phyloP scores from a whole-genome alignment of 1,139 yeast genomes.

The Yamadazyma trypodendri region DNA sequence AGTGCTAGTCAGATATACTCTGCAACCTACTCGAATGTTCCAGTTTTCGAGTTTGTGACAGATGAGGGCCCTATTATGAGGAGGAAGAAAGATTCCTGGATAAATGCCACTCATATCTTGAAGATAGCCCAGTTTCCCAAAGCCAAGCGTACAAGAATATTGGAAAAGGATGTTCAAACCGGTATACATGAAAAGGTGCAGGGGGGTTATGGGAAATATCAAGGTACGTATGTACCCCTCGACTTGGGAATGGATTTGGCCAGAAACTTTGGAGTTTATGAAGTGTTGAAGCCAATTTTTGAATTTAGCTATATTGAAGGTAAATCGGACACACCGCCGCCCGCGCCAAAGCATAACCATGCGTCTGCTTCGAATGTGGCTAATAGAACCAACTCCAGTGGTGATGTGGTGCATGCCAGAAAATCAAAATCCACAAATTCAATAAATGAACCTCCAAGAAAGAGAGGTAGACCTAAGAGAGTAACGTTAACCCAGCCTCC shows the following conservation, averaged over 20 bases:
- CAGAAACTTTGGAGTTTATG: slow-evolving; percentile 67
- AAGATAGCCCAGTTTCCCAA: slow-evolving; percentile 87
- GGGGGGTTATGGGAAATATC: slow-evolving; percentile 94
- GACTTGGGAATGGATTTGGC: slow-evolving; percentile 67
- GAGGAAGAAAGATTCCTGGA: slow-evolving; percentile 73
- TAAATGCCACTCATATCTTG: slow-evolving; percentile 88
- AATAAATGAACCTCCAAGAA: slow-evolving; percentile 34
- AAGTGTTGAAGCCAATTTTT: slow-evolving; percentile 65
- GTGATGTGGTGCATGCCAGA: slow-evolving; percentile 11
- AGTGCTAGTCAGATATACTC: slow-evolving; percentile 56
- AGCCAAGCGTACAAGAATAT: slow-evolving; percentile 77
- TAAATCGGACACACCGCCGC: slow-evolving; percentile 64
- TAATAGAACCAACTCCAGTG: slow-evolving; percentile 29
- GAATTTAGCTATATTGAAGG: slow-evolving; percentile 61
- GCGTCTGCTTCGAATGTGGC: slow-evolving; percentile 58
- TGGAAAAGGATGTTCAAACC: slow-evolving; percentile 84
- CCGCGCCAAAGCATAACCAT: slow-evolving; percentile 82
- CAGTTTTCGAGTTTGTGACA: slow-evolving; percentile 68
- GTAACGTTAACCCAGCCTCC: slow-evolving; percentile 29
- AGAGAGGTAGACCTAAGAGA: slow-evolving; percentile 51
- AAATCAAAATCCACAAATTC: slow-evolving; percentile 24
- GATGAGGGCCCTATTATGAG: slow-evolving; percentile 82
- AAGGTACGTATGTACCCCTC: slow-evolving; percentile 91
- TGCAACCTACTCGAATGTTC: slow-evolving; percentile 80
- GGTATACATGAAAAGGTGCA: slow-evolving; percentile 90